These are phyloP conservation scores for Botryococcus braunii DNA, from an alignment of 163 green algal genomes.

Conservation along the genomic window DNA sequence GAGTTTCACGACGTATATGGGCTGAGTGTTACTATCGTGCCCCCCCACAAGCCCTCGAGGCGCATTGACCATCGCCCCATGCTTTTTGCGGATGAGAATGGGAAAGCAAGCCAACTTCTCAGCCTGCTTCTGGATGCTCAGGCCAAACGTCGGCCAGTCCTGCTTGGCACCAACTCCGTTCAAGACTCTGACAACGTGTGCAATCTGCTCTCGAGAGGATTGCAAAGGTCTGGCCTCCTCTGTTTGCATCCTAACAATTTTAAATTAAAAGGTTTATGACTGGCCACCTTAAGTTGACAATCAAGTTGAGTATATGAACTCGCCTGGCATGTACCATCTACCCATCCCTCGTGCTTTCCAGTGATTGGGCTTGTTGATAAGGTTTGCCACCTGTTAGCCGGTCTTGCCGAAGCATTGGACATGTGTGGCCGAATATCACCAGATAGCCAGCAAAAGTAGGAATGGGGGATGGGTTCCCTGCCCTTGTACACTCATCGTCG, in stretches of 20 bases:
- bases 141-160: slow-evolving; percentile 44
- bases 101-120: background rate
- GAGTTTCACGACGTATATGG: slow-evolving; percentile 75
- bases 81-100: background rate
- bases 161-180: slow-evolving; percentile 82
- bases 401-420: background rate
- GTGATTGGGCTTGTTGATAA: background rate
- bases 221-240: background rate
- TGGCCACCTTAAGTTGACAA: background rate
- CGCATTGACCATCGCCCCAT: slow-evolving; percentile 37
- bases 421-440: no score
- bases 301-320: background rate
- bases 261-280: background rate
- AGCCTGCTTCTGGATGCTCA: slow-evolving; percentile 1
- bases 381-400: background rate
- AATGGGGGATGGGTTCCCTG: no score
- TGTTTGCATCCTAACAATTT: background rate
- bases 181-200: slow-evolving; percentile 52
- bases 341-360: background rate
- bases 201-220: background rate
- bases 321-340: background rate
- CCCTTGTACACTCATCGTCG: no score
- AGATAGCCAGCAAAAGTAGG: no score
- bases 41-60: slow-evolving; percentile 57
- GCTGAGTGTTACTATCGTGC: slow-evolving; percentile 62